Percentiles rank a stretch among this genome's conserved stretches.
Evolutionary conservation across 768 basidiomycete genomes (phyloP).

Genomic region (Termitomyces sp.): DNA sequence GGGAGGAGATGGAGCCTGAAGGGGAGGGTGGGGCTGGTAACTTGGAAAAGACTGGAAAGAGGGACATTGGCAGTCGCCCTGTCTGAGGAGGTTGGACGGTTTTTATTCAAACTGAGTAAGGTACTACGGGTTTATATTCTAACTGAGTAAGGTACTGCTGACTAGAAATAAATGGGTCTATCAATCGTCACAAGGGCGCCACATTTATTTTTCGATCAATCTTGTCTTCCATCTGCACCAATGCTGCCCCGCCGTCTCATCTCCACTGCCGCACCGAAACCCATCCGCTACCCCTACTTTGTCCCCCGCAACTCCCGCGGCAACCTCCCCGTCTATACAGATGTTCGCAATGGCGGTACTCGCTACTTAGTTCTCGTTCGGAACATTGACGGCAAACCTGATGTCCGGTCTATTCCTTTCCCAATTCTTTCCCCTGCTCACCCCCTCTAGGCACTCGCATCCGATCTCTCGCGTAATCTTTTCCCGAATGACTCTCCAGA

Average conservation of each 20-base stretch:
- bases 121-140: constrained; percentile 23
- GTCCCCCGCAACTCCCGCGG: constrained; percentile 64
- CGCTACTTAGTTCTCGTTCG: constrained; percentile 54
- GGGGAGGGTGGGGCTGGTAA: neutral
- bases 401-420: constrained; percentile 34
- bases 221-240: neutral
- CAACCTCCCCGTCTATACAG: constrained; percentile 70
- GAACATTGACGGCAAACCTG: constrained; percentile 60
- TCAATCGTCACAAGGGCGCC: constrained; percentile 11
- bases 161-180: constrained; percentile 1
- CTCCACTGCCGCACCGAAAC: neutral
- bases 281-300: constrained; percentile 39
- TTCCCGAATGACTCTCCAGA: constrained; percentile 43
- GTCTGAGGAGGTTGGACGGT: neutral
- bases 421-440: constrained; percentile 6
- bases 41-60: constrained; percentile 5
- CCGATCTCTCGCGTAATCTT: constrained; percentile 47
- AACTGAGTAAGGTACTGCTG: constrained; percentile 6
- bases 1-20: constrained; percentile 25
- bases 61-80: constrained; percentile 17
- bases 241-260: constrained; percentile 12
- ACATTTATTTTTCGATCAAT: constrained; percentile 12
- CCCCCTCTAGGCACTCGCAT: constrained; percentile 45
- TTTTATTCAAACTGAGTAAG: constrained; percentile 25
- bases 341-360: constrained; percentile 61